Evolutionary conservation across 768 basidiomycete species (phyloP).

Genomic region (Lyophyllum decastes): DNA sequence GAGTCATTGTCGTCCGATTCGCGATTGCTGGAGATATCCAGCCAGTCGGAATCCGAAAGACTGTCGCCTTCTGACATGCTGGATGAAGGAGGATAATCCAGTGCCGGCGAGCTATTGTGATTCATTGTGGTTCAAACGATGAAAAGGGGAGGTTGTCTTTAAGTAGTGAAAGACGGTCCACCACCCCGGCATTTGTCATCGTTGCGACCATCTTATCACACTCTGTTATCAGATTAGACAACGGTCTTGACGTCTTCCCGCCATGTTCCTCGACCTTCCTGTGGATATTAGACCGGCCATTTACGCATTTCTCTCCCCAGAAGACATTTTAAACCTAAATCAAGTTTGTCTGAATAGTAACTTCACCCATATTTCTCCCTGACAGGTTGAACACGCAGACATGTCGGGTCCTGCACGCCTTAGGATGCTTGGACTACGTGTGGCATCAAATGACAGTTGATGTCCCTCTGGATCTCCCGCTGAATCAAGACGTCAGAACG

Average conservation of each 20-base stretch:
- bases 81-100: slow-evolving; percentile 39
- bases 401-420: slow-evolving; percentile 61
- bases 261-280: slow-evolving; percentile 36
- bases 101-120: slow-evolving; percentile 25
- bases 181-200: slow-evolving; percentile 8
- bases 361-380: neutral
- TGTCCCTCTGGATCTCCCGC: slow-evolving; percentile 48
- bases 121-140: slow-evolving; percentile 32
- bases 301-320: slow-evolving; percentile 29
- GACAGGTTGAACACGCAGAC: slow-evolving; percentile 45
- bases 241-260: neutral
- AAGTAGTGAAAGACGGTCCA: slow-evolving; percentile 25
- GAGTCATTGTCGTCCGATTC: slow-evolving; percentile 76
- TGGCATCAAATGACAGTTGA: slow-evolving; percentile 54
- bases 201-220: neutral
- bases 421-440: slow-evolving; percentile 50
- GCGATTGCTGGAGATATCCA: slow-evolving; percentile 71
- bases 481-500: slow-evolving; percentile 26
- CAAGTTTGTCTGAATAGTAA: slow-evolving; percentile 33
- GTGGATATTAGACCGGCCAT: slow-evolving; percentile 46
- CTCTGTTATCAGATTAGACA: slow-evolving; percentile 18
- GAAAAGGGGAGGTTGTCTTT: slow-evolving; percentile 24
- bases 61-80: slow-evolving; percentile 63
- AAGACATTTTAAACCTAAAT: slow-evolving; percentile 47
- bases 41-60: slow-evolving; percentile 83